A percentile compares a stretch with the other conserved stretches of the same genome.
Evolutionary conservation across 805 yeast genomes (phyloP).

Genomic region (Clavispora carvajalis): DNA sequence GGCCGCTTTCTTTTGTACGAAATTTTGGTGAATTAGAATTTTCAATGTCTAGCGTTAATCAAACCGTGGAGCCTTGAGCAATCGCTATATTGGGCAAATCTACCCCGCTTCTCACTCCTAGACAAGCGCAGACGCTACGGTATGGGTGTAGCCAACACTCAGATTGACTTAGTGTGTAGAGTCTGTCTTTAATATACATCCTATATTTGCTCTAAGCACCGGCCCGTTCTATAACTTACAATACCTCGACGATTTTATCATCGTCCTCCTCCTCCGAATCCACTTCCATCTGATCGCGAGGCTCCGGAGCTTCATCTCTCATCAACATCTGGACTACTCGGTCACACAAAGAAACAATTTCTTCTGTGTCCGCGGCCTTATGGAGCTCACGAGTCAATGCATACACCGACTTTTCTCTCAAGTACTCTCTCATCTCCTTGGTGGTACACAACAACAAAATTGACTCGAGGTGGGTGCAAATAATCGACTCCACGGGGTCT

Average conservation of each 20-base stretch:
- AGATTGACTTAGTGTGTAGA: too few relatives aligned
- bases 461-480: conserved; percentile 72
- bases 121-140: too few relatives aligned
- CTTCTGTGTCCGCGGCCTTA: conserved; percentile 40
- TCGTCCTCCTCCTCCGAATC: conserved; percentile 46
- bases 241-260: conserved; percentile 49
- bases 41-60: too few relatives aligned
- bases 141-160: too few relatives aligned
- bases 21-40: too few relatives aligned
- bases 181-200: background rate
- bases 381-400: conserved; percentile 84
- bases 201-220: background rate
- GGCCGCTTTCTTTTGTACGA: too few relatives aligned
- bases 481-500: conserved; percentile 64
- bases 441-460: conserved; percentile 76
- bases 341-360: conserved; percentile 67
- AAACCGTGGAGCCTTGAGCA: too few relatives aligned
- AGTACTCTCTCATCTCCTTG: conserved; percentile 60
- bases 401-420: conserved; percentile 81
- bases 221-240: conserved; percentile 19
- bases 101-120: too few relatives aligned
- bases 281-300: conserved; percentile 42
- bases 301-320: conserved; percentile 72
- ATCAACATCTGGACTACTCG: conserved; percentile 82
- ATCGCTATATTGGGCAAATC: too few relatives aligned